A percentile compares a stretch with the other conserved stretches of the same genome.
These are phyloP conservation scores for Hypholoma sublateritium DNA, from an alignment of 768 basidiomycete species.

Conservation along the genomic window DNA sequence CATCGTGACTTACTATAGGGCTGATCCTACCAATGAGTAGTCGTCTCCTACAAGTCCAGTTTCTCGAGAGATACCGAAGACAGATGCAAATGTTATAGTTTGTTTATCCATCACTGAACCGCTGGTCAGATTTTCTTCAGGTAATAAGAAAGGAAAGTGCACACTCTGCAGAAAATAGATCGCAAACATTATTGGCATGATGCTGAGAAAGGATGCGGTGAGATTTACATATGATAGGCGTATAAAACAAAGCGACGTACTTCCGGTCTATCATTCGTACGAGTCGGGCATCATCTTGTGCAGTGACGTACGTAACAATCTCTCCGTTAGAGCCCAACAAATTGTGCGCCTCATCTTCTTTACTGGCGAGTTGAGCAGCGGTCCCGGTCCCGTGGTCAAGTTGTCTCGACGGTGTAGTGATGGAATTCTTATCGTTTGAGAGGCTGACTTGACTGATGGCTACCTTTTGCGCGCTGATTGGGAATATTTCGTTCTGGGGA, in stretches of 20 bases:
- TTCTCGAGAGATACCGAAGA: constrained; percentile 31
- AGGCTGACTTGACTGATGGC: neutral
- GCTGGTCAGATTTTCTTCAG: neutral
- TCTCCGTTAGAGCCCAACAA: constrained; percentile 9
- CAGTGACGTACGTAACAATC: constrained; percentile 14
- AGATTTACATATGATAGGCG: neutral
- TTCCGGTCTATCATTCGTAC: constrained; percentile 28
- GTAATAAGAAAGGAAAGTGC: neutral
- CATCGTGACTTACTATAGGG: constrained; percentile 24
- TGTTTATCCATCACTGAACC: constrained; percentile 33
- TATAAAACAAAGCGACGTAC: constrained; percentile 13
- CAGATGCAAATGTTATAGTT: constrained; percentile 31
- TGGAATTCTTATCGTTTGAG: neutral
- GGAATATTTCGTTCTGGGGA: neutral
- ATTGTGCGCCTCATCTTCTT: constrained; percentile 16
- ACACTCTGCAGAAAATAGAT: constrained; percentile 32
- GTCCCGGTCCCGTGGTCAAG: too few relatives aligned
- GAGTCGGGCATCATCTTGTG: constrained; percentile 24
- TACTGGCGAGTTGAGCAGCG: neutral
- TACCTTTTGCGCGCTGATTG: neutral
- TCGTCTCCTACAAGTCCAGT: constrained; percentile 29
- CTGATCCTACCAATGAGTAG: constrained; percentile 34
- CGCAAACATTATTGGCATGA: constrained; percentile 30
- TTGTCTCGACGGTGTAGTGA: too few relatives aligned
- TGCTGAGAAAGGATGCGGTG: constrained; percentile 11